Evolutionary conservation across 306 rosid species (phyloP).

Genomic region (Ormosia semicastrata): DNA sequence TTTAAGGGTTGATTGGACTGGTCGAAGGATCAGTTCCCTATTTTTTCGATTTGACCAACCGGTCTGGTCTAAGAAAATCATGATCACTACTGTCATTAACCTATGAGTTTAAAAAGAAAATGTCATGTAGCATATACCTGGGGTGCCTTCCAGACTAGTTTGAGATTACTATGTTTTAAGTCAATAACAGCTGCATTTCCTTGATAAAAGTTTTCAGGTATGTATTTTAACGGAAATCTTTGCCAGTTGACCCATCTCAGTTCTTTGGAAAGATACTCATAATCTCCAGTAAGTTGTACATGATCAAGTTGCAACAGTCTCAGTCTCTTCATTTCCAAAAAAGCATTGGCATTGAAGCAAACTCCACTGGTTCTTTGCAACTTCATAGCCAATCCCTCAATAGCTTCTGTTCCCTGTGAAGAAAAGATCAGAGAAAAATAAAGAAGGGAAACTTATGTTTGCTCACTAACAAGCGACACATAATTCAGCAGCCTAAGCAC

Average conservation of each 20-base stretch:
- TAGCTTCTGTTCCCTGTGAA: slow-evolving; percentile 7
- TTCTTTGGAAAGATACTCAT: not conserved
- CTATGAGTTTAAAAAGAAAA: too few species aligned
- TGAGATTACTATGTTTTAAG: slow-evolving; percentile 10
- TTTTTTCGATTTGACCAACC: too few species aligned
- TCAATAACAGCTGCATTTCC: slow-evolving; percentile 1
- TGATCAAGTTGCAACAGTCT: not conserved
- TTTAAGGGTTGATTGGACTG: too few species aligned
- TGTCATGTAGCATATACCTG: not conserved
- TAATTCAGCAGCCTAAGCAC: too few species aligned
- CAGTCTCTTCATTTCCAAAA: not conserved
- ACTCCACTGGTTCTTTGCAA: not conserved
- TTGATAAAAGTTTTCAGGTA: not conserved
- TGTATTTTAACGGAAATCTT: not conserved
- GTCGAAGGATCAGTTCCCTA: too few species aligned
- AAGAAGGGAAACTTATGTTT: too few species aligned
- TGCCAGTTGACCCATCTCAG: slow-evolving; percentile 9
- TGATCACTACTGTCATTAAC: too few species aligned
- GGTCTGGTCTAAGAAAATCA: too few species aligned
- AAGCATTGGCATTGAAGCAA: not conserved
- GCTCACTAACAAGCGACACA: too few species aligned
- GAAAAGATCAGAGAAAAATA: not conserved
- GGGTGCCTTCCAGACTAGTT: not conserved
- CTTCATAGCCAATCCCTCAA: slow-evolving; percentile 18
- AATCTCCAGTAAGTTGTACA: slow-evolving; percentile 8